Evolutionary conservation across 345 rosid genomes (phyloP).

Genomic region (Eucalyptus microcorys): DNA sequence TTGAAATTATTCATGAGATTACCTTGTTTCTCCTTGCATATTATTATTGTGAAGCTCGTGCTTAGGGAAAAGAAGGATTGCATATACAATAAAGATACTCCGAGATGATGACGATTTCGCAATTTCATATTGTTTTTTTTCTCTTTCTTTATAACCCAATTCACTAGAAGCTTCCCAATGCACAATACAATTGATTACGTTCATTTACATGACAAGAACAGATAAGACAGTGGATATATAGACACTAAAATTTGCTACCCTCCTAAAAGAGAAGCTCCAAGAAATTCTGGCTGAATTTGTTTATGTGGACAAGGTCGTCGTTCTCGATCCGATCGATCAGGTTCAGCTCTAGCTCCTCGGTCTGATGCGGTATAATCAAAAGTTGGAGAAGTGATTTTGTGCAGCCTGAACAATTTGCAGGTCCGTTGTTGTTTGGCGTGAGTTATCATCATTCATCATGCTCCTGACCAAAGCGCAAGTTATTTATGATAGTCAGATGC

Average conservation of each 20-base stretch:
- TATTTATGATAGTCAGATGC: neutral
- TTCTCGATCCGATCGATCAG: neutral
- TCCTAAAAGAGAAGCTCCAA: neutral
- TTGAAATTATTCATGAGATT: neutral
- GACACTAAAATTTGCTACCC: neutral
- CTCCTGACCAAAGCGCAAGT: slow-evolving; percentile 6
- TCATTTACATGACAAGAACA: neutral
- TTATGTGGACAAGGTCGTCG: neutral
- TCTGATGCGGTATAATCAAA: slow-evolving; percentile 1
- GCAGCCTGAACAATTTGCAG: slow-evolving; percentile 69
- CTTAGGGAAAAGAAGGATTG: neutral
- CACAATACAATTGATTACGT: neutral
- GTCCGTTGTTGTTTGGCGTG: slow-evolving; percentile 76
- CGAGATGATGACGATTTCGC: neutral
- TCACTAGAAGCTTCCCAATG: neutral
- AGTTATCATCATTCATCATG: slow-evolving; percentile 51
- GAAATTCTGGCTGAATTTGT: neutral
- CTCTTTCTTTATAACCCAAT: neutral
- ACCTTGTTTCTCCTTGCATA: neutral
- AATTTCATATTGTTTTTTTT: neutral
- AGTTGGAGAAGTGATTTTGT: slow-evolving; percentile 66
- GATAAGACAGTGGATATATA: neutral
- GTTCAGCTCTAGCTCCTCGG: neutral
- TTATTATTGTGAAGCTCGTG: neutral
- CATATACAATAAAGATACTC: neutral